These are phyloP conservation scores for Fraxinus latifolia DNA, from an alignment of 305 asterid genomes.

Conservation along the genomic window DNA sequence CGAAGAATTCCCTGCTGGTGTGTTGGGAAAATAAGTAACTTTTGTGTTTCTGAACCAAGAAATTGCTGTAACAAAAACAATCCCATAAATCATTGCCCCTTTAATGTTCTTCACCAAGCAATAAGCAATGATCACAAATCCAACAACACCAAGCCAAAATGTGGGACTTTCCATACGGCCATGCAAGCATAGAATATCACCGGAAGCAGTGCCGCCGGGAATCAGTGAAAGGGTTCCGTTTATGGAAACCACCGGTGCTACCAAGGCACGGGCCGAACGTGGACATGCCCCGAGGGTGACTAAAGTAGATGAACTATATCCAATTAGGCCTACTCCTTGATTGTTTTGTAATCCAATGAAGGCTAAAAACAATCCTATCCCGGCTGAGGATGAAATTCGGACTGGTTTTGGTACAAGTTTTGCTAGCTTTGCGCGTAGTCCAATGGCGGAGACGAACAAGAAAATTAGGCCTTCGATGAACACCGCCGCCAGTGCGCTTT, in stretches of 20 bases:
- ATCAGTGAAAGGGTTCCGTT: slow-evolving; percentile 62
- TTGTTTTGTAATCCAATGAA: slow-evolving; percentile 84
- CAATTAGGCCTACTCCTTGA: slow-evolving; percentile 77
- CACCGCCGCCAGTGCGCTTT: slow-evolving; percentile 76
- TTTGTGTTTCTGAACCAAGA: slow-evolving; percentile 79
- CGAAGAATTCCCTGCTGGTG: slow-evolving; percentile 59
- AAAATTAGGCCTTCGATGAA: slow-evolving; percentile 83
- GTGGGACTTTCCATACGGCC: slow-evolving; percentile 84
- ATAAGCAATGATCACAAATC: slow-evolving; percentile 71
- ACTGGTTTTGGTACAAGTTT: slow-evolving; percentile 81
- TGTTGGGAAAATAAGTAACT: slow-evolving; percentile 66
- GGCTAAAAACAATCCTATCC: slow-evolving; percentile 81
- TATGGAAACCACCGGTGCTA: slow-evolving; percentile 50
- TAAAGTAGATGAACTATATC: slow-evolving; percentile 70
- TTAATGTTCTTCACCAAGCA: slow-evolving; percentile 70
- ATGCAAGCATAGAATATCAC: slow-evolving; percentile 64
- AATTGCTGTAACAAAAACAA: slow-evolving; percentile 72
- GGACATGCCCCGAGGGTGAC: slow-evolving; percentile 91
- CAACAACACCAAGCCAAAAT: slow-evolving; percentile 78
- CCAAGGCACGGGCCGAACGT: slow-evolving; percentile 41
- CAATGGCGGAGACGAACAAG: slow-evolving; percentile 64
- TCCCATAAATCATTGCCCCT: slow-evolving; percentile 92
- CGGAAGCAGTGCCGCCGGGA: slow-evolving; percentile 66
- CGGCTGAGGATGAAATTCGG: slow-evolving; percentile 78
- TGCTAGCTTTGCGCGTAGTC: slow-evolving; percentile 74